Base-by-base conservation (phyloP, 1,139 yeast genomes). In the Cylindricascospora bacillispora region DNA sequence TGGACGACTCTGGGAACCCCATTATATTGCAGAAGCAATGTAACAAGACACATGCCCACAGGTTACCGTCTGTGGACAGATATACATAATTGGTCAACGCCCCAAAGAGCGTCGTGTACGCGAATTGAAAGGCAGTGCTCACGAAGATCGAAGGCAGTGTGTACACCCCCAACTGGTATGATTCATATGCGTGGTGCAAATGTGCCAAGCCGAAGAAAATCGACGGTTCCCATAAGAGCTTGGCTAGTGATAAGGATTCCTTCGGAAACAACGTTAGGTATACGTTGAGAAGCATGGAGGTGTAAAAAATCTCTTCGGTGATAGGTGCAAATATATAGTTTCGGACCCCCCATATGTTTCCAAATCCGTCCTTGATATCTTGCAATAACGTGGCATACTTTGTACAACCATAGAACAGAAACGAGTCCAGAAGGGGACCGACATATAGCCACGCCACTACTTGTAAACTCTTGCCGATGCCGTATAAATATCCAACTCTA, bases 121-220 rank as follows among this genome's bases (percentile, higher is more conserved):
- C 30, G 28, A 77, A 56, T 48, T 89, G 98, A 38, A 78, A 65
- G 0, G 55, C 22, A 2, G 72, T 61, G 7, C 60, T 54, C 11
- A 67, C 27, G 1, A 67, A 25, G 4, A 73, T 63, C n/a, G 54
- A 47, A 1, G 41, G 27, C 2, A 56, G 4, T 0, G 60, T 28
- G 17, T 36, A 38, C 34, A 35, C 49, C 4, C 49, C 59, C 17
- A 40, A 52, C 6, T 52, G 44, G 36, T 60, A 62, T 31, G 70
- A 45, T 36, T 74, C 81, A 41, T 64, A 65, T 1, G 75, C 93
- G 53, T 89, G 97, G 50, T 89, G 95, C 13, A 80, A 36, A 55
- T 89, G 99, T 0, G 97, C 95, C n/a, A 82, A 47, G 1, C 95
- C 94, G 59, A 89, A 89, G 39, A 75, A 66, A 13, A 76, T 46